Percentiles rank a stretch among this genome's conserved stretches.
Evolutionary conservation across 345 rosid genomes (phyloP).

Genomic region (Linum lewisii): DNA sequence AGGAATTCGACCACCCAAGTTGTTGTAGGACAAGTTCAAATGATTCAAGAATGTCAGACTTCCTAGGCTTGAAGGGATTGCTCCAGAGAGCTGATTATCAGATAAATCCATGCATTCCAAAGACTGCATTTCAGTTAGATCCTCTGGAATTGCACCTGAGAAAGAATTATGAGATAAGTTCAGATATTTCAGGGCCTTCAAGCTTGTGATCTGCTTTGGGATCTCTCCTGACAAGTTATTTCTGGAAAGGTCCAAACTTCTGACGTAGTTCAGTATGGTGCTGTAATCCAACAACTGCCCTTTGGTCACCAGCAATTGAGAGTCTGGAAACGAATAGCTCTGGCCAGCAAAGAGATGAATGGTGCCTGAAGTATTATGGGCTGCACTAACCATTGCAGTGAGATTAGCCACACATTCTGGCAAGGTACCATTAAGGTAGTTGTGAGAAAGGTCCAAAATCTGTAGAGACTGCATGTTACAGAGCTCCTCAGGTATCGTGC

Average conservation of each 20-base stretch:
- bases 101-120: constrained; percentile 5
- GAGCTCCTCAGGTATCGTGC: constrained; percentile 12
- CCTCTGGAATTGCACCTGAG: neutral
- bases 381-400: constrained; percentile 6
- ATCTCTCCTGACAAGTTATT: neutral
- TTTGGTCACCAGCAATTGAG: neutral
- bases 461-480: constrained; percentile 11
- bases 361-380: neutral
- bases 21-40: constrained; percentile 7
- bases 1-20: constrained; percentile 3
- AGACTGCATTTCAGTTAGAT: neutral
- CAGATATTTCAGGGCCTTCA: neutral
- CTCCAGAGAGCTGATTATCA: neutral
- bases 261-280: constrained; percentile 8
- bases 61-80: neutral
- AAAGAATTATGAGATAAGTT: constrained; percentile 1
- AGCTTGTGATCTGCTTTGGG: neutral
- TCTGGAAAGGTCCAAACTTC: constrained; percentile 5
- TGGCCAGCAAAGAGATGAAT: neutral
- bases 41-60: neutral
- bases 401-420: constrained; percentile 18
- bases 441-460: constrained; percentile 11
- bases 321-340: neutral
- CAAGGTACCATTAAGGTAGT: constrained; percentile 5
- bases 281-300: constrained; percentile 10